Evolutionary conservation across 371 early-diverging fungal species (phyloP).

Genomic region (Rozella allomycis): DNA sequence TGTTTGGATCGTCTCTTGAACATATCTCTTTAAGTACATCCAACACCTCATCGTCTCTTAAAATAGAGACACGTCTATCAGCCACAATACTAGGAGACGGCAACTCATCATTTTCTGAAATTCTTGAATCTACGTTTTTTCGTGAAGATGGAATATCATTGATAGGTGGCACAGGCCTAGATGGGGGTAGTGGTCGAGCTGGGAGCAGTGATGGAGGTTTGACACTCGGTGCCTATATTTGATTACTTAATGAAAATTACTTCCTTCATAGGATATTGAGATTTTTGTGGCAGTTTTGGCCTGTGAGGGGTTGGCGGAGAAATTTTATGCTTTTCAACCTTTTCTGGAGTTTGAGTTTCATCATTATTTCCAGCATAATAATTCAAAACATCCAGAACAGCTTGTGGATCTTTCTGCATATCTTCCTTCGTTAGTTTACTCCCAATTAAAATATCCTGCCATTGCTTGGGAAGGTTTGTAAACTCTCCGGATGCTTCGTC

Average conservation of each 20-base stretch:
- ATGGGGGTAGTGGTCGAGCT: not conserved
- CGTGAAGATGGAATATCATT: too few species aligned
- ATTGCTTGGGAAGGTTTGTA: slow-evolving; percentile 14
- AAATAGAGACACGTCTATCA: too few species aligned
- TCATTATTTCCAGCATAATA: slow-evolving; percentile 59
- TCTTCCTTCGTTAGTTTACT: slow-evolving; percentile 4
- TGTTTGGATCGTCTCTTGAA: slow-evolving; percentile 63
- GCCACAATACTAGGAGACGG: too few species aligned
- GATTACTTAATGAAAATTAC: too few species aligned
- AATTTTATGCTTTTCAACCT: too few species aligned
- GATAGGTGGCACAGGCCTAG: not conserved
- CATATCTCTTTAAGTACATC: slow-evolving; percentile 17
- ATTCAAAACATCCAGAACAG: slow-evolving; percentile 85
- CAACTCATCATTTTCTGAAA: slow-evolving; percentile 31
- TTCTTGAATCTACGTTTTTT: slow-evolving; percentile 9
- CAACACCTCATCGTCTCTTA: slow-evolving; percentile 81
- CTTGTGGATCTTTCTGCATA: slow-evolving; percentile 2
- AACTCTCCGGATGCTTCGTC: slow-evolving; percentile 79
- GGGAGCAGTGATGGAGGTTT: too few species aligned
- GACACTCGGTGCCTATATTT: too few species aligned
- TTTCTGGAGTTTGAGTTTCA: too few species aligned
- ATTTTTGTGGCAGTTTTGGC: too few species aligned
- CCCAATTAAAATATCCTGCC: not conserved
- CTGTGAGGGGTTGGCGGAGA: too few species aligned
- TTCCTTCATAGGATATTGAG: too few species aligned